Evolutionary conservation across 495 filamentous ascomycete genomes (phyloP), one percentile per base, ranked within the genome.

Genomic region (Penicillium canescens): DNA sequence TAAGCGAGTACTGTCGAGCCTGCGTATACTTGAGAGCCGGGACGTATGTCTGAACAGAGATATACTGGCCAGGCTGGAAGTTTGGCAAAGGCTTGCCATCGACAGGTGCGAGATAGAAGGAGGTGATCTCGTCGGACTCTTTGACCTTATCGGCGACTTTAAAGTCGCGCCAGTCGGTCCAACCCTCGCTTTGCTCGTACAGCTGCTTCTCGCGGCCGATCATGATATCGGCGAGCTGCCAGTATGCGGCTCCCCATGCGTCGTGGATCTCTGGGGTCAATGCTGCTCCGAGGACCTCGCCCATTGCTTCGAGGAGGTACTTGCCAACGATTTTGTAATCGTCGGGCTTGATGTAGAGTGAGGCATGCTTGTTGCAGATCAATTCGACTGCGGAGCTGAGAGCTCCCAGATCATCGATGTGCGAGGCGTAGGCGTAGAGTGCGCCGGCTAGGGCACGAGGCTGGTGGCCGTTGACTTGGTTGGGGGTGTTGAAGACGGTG

Each of bases 321-420:
- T 78, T 78, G 49, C 83, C 88, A 26, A 92, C 88, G 44, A 88
- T 80, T 40, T 79, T 63, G 71, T 90, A 91, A 52, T 87, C 79
- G 7, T 80, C 85, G 20, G 88, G 81, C 50, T 78, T 69, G 58
- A 92, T 83, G 68, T 83, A 83, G 28, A 91, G 80, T 0, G 83
- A 87, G 39, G 82, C 87, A 57, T 92, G 88, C 69, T 90, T 90
- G 67, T 88, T 78, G 63, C 85, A 84, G 63, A 92, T 90, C 57
- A 84, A 77, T 67, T 86, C 83, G n/a, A 92, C 79, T 34, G 84
- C 82, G 6, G 79, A 74, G 33, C 66, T 54, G 4, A 92, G 76
- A 23, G 77, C 82, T 47, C 72, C 74, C 6, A 89, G 79, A 69
- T 89, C 77, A 67, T 90, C 87, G 63, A 90, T 86, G 65, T 90